These are phyloP conservation scores for Waltergamsia citrina DNA, from an alignment of 2,329 filamentous ascomycete species.

Conservation along the genomic window DNA sequence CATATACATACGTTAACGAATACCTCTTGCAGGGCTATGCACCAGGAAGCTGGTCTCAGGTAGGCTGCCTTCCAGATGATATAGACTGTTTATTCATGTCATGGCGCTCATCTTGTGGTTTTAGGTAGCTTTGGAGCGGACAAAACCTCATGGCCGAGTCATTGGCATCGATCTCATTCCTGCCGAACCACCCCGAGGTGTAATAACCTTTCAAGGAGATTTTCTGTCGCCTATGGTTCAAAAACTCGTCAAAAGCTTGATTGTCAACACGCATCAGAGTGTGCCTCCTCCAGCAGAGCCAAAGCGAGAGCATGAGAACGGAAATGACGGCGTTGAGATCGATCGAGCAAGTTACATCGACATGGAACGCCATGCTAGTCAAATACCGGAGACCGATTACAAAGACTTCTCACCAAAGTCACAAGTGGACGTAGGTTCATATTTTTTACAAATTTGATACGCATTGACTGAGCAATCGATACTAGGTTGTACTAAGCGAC, in stretches of 20 bases:
- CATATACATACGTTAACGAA: no score
- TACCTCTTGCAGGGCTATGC: conserved; percentile 57
- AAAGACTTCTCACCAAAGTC: conserved; percentile 20
- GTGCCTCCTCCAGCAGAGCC: no score
- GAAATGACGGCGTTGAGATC: conserved; percentile 14
- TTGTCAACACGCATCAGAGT: conserved; percentile 44
- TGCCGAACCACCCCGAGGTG: conserved; percentile 79
- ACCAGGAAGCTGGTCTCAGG: conserved; percentile 63
- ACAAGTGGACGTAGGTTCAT: conserved; percentile 61
- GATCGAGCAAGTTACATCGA: conserved; percentile 55
- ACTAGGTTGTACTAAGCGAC: conserved; percentile 88
- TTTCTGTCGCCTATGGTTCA: conserved; percentile 73
- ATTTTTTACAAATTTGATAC: no score
- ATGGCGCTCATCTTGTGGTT: no score
- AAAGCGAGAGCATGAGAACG: conserved; percentile 4
- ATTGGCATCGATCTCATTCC: conserved; percentile 93
- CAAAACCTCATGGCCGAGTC: conserved; percentile 66
- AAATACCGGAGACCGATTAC: conserved; percentile 5
- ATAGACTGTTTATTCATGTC: no score
- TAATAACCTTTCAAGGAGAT: conserved; percentile 92
- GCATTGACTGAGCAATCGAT: no score
- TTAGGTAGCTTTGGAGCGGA: conserved; percentile 76
- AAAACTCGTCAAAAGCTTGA: conserved; percentile 65
- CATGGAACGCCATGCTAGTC: conserved; percentile 38
- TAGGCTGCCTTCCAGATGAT: no score